A percentile compares a stretch with the other conserved stretches of the same genome.
These are phyloP conservation scores for Monocercomonoides exilis DNA, from an alignment of 78 protist species.

Conservation along the genomic window DNA sequence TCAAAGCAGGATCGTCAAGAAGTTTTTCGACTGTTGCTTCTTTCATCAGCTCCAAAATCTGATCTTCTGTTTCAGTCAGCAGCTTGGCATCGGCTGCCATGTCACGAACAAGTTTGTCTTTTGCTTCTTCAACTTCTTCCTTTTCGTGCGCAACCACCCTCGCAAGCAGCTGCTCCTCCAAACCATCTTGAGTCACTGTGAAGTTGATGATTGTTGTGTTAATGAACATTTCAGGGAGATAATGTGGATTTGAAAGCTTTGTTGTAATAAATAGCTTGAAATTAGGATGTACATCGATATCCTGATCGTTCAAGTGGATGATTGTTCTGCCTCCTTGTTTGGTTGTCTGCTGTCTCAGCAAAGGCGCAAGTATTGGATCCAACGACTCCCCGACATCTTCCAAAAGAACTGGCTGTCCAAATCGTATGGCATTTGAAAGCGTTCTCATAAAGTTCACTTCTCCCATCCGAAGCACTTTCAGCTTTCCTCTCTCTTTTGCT, in stretches of 20 bases:
- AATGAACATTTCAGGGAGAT: conserved; percentile 57
- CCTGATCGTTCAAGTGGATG: conserved; percentile 59
- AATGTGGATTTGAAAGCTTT: conserved; percentile 57
- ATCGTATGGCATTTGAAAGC: conserved; percentile 44
- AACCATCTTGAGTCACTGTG: conserved; percentile 52
- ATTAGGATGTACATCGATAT: conserved; percentile 41
- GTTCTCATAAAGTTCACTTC: conserved; percentile 41
- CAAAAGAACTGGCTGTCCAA: conserved; percentile 56
- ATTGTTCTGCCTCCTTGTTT: conserved; percentile 45
- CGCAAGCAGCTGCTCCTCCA: conserved; percentile 61
- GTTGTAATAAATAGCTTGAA: conserved; percentile 63
- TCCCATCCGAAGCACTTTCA: conserved; percentile 33
- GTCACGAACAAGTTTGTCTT: conserved; percentile 31
- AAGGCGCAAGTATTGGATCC: conserved; percentile 59
- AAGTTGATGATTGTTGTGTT: conserved; percentile 70
- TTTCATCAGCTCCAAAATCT: conserved; percentile 42
- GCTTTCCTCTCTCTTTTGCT: conserved; percentile 28
- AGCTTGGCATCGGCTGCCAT: conserved; percentile 43
- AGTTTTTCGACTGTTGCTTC: conserved; percentile 40
- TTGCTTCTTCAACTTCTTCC: conserved; percentile 42
- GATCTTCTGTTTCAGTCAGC: conserved; percentile 45
- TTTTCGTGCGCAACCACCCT: conserved; percentile 50
- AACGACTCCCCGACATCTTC: conserved; percentile 63
- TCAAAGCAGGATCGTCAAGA: conserved; percentile 62
- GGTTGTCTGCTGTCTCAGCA: conserved; percentile 42